Base-by-base conservation (phyloP, 2,329 filamentous ascomycete genomes). In the Alternaria angustiovoidea region DNA sequence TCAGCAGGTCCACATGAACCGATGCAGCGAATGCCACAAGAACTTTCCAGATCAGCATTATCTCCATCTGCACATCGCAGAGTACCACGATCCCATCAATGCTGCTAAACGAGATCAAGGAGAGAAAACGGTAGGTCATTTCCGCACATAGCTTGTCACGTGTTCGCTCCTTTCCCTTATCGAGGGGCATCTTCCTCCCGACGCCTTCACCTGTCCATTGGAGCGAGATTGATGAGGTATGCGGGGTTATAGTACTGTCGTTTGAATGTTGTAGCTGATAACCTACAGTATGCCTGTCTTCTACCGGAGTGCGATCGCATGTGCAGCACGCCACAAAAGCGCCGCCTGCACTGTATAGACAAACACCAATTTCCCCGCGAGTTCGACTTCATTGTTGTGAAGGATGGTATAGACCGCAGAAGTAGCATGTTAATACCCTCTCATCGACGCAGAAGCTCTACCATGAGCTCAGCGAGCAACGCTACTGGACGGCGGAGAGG, bases 41-140 rank as follows among this genome's bases (percentile, higher is more conserved):
- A 98, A 97, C 76, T 93, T 98, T 64, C 95, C 95, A 1, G 93
- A 92, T 0, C 85, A 89, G 36, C 89, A 94, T 75, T 88, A 95
- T 55, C 84, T 99, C 51, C 84, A 86, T 57, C 79, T 98, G 46
- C 95, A 99, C 75, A 94, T 97, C 66, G 89, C 94, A 68, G 95
- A 98, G 78, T 92, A 90, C 67, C 95, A 98, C 78, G 93, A 99
- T 79, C 87, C 93, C 7, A 85, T 98, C 61, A 84, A 87, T 39
- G 88, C 87, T 51, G 86, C 92, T 11, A 87, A 84, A 73, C 87
- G 89, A 68, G 93, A 93, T 53, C 87, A 88, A 69, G 95, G 94
- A 43, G 93, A 97, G 75, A 94, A 93, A 72, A 97, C 91, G 36
- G 92, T 94, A 81, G 78, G 87, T 82, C n/a, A 41, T 62, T 47